These are phyloP conservation scores for Lasiodiplodia sp. DNA, from an alignment of 2,329 filamentous ascomycete species.

Conservation along the genomic window DNA sequence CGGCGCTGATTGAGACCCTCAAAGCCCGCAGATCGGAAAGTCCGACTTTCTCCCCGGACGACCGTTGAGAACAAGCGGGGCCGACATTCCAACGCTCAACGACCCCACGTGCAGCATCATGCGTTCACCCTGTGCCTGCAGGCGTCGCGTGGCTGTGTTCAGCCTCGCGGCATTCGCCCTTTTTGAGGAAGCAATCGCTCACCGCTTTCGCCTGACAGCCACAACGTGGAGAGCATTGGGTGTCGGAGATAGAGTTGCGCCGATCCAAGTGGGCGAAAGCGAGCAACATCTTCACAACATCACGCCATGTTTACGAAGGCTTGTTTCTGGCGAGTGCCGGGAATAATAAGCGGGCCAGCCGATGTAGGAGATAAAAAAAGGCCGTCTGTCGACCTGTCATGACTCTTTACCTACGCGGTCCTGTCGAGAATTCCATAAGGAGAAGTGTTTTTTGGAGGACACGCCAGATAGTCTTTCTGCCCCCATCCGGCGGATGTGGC, in stretches of 20 bases:
- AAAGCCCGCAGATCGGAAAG: background rate
- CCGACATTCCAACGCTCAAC: background rate
- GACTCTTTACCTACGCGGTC: background rate
- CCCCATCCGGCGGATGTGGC: too few relatives aligned
- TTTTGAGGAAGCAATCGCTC: background rate
- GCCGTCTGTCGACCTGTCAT: background rate
- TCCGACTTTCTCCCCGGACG: background rate
- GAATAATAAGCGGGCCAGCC: background rate
- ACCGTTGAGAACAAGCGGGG: background rate
- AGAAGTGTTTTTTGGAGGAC: too few relatives aligned
- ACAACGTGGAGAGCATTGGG: background rate
- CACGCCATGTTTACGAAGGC: conserved; percentile 1
- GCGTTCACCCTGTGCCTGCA: background rate
- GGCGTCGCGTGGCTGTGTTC: background rate
- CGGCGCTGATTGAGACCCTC: background rate
- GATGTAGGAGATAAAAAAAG: background rate
- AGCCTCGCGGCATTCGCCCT: background rate
- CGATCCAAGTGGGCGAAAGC: background rate
- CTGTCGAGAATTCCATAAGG: background rate
- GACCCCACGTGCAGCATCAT: background rate
- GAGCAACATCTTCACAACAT: background rate
- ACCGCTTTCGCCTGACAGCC: background rate
- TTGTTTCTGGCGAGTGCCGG: background rate
- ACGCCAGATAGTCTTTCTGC: too few relatives aligned
- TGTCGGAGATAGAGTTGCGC: background rate